Percentiles rank a stretch among this genome's conserved stretches.
These are phyloP conservation scores for Metschnikowia peoriensis DNA, from an alignment of 805 yeast genomes.

Conservation along the genomic window DNA sequence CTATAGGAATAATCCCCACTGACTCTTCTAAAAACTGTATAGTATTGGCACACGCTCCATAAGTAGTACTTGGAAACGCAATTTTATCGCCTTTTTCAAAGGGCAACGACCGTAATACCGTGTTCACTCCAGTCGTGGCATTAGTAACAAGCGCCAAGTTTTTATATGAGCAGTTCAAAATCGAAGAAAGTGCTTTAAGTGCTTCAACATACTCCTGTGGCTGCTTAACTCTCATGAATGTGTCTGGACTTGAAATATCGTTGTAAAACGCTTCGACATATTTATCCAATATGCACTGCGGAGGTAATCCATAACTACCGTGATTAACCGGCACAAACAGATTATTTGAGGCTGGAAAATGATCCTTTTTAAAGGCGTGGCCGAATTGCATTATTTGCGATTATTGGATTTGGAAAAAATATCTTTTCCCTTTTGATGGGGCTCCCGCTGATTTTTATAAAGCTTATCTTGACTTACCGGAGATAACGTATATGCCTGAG, in stretches of 20 bases:
- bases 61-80: slow-evolving; percentile 48
- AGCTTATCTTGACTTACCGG: background rate
- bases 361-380: slow-evolving; percentile 43
- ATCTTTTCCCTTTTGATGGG: background rate
- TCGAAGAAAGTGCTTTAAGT: slow-evolving; percentile 33
- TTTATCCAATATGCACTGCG: slow-evolving; percentile 38
- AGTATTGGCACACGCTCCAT: slow-evolving; percentile 55
- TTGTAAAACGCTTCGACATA: slow-evolving; percentile 10
- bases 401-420: background rate
- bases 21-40: slow-evolving; percentile 39
- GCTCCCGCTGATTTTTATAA: background rate
- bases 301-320: slow-evolving; percentile 63
- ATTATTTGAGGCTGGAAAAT: slow-evolving; percentile 44
- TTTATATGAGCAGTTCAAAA: slow-evolving; percentile 47
- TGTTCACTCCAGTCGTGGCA: slow-evolving; percentile 61
- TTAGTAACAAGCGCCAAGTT: slow-evolving; percentile 55
- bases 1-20: slow-evolving; percentile 24
- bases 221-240: slow-evolving; percentile 31
- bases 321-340: slow-evolving; percentile 53
- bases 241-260: slow-evolving; percentile 47
- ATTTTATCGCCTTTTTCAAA: slow-evolving; percentile 52
- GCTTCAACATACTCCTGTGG: slow-evolving; percentile 30
- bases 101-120: slow-evolving; percentile 53
- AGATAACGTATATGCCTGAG: background rate
- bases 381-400: slow-evolving; percentile 41